Conservation (phyloP, 2,329 filamentous ascomycete genomes). For the Epichloe sp. region DNA sequence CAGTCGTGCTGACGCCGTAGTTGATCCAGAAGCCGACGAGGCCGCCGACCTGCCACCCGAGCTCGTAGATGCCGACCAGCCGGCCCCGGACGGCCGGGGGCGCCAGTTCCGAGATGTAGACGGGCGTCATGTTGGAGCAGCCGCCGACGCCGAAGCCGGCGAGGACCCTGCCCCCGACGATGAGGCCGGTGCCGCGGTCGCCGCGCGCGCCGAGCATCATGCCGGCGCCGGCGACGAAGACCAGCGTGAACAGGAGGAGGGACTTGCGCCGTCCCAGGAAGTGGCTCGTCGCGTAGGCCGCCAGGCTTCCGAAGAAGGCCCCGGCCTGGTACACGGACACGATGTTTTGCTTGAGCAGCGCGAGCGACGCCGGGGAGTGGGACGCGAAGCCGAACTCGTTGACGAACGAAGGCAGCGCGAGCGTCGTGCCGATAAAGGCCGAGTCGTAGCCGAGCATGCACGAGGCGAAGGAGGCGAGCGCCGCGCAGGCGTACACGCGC, state of each 20-base stretch:
- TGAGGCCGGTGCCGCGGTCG: slow-evolving; percentile 9
- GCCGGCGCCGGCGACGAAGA: slow-evolving; percentile 10
- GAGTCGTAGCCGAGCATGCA: slow-evolving; percentile 52
- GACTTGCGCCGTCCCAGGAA: slow-evolving; percentile 10
- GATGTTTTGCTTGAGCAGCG: slow-evolving; percentile 58
- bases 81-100: slow-evolving; percentile 11
- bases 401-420: slow-evolving; percentile 56
- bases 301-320: slow-evolving; percentile 12
- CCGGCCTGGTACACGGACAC: slow-evolving; percentile 59
- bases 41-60: slow-evolving; percentile 11
- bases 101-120: slow-evolving; percentile 12
- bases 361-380: slow-evolving; percentile 33
- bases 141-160: slow-evolving; percentile 14
- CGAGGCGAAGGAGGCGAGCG: slow-evolving; percentile 41
- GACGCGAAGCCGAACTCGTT: slow-evolving; percentile 51
- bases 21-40: slow-evolving; percentile 22
- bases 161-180: slow-evolving; percentile 12
- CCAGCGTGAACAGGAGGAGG: slow-evolving; percentile 9
- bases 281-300: slow-evolving; percentile 10
- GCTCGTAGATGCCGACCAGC: slow-evolving; percentile 12
- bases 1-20: slow-evolving; percentile 43
- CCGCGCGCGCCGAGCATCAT: slow-evolving; percentile 36
- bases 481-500: slow-evolving; percentile 42
- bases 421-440: slow-evolving; percentile 67
- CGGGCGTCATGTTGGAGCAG: slow-evolving; percentile 12